phyloP scores from a whole-genome alignment of 1,284 basidiomycete genomes.

The Ceratobasidium sp. region DNA sequence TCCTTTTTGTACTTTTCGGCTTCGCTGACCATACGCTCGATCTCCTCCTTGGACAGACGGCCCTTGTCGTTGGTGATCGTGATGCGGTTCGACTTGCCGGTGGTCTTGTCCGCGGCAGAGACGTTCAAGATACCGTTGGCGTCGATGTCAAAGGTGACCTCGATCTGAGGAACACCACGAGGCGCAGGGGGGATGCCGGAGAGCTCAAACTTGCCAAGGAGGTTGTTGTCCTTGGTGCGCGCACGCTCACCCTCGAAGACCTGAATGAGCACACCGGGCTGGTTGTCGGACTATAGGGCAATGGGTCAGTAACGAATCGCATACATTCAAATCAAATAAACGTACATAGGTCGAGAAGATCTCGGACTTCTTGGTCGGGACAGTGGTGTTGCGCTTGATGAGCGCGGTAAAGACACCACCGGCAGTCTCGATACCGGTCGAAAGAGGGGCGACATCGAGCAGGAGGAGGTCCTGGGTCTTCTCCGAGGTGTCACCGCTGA shows the following conservation, averaged over 20 bases:
- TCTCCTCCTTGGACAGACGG: constrained; percentile 97
- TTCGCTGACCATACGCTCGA: constrained; percentile 95
- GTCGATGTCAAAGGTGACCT: constrained; percentile 99
- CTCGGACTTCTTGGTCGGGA: constrained; percentile 99
- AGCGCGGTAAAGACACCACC: constrained; percentile 99
- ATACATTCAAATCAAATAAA: neutral
- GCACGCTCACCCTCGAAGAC: constrained; percentile 99
- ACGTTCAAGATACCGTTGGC: constrained; percentile 99
- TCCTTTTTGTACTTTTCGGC: constrained; percentile 94
- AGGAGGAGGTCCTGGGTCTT: constrained; percentile 95
- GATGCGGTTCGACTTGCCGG: constrained; percentile 95
- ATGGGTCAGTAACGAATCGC: constrained; percentile 5
- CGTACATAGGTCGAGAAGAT: constrained; percentile 95
- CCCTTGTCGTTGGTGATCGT: constrained; percentile 99
- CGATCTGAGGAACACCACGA: constrained; percentile 97
- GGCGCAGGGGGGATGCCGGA: constrained; percentile 98
- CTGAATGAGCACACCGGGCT: constrained; percentile 98
- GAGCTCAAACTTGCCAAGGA: constrained; percentile 99
- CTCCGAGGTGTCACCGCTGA: constrained; percentile 95
- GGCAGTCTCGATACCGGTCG: constrained; percentile 96
- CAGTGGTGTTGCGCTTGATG: constrained; percentile 98
- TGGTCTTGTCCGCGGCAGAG: constrained; percentile 96
- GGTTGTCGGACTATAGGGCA: constrained; percentile 79
- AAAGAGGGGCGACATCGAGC: constrained; percentile 94
- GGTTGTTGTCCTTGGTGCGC: constrained; percentile 99